Percentiles rank a stretch among this genome's conserved stretches.
These are phyloP conservation scores for Penicillium sp. DNA, from an alignment of 2,329 filamentous ascomycete genomes.

Conservation along the genomic window DNA sequence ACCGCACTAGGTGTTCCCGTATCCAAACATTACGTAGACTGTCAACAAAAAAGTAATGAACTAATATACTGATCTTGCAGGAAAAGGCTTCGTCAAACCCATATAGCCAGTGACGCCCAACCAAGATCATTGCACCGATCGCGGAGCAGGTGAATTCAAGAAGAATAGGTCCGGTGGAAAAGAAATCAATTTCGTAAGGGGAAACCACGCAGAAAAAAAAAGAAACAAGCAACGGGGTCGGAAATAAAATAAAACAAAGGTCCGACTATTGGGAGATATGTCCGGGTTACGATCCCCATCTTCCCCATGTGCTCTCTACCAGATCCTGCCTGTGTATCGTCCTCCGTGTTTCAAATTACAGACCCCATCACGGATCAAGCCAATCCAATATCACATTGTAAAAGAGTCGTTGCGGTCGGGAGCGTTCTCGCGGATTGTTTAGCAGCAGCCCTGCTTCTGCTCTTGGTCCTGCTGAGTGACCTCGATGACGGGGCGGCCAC, in stretches of 20 bases:
- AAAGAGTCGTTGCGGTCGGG: constrained; percentile 38
- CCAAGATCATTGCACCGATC: constrained; percentile 21
- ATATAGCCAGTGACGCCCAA: constrained; percentile 24
- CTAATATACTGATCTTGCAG: constrained; percentile 16
- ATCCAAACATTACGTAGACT: neutral
- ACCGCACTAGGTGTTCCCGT: neutral
- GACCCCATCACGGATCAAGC: constrained; percentile 38
- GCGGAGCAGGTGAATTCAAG: constrained; percentile 14
- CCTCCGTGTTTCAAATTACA: constrained; percentile 37
- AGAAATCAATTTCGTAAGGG: constrained; percentile 24
- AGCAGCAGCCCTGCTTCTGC: constrained; percentile 60
- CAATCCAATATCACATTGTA: constrained; percentile 42
- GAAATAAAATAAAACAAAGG: constrained; percentile 20
- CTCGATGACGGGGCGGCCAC: constrained; percentile 74
- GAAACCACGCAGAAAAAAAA: constrained; percentile 16
- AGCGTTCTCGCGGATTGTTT: constrained; percentile 24
- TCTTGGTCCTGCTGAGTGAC: constrained; percentile 80
- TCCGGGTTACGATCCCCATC: constrained; percentile 22
- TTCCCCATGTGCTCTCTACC: constrained; percentile 28
- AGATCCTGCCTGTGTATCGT: constrained; percentile 36
- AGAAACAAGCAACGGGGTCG: constrained; percentile 17
- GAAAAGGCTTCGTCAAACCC: constrained; percentile 19
- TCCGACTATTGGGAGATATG: constrained; percentile 26
- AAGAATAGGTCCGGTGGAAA: constrained; percentile 17
- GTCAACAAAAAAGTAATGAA: neutral